Conservation (phyloP, 139 green algal genomes). For the Picochlorum costavermella region DNA sequence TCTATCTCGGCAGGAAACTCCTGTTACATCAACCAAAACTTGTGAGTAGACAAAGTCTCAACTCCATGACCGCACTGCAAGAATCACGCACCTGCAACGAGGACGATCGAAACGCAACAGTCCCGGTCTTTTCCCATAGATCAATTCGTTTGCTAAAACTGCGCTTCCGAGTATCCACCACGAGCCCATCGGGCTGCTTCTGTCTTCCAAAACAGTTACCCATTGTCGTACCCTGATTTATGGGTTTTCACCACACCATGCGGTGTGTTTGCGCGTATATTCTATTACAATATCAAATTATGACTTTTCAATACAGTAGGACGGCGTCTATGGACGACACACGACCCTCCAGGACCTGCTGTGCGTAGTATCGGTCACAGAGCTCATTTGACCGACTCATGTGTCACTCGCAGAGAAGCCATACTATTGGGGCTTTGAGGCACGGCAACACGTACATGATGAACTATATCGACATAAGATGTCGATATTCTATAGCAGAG, state of each 20-base stretch:
- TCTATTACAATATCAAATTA: not conserved
- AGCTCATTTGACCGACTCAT: too few relatives aligned
- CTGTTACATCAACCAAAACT: slow-evolving; percentile 7
- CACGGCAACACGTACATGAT: too few relatives aligned
- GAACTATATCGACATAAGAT: too few relatives aligned
- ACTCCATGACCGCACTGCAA: not conserved
- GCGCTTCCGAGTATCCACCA: not conserved
- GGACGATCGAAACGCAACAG: slow-evolving; percentile 17
- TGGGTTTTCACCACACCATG: not conserved
- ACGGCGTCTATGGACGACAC: too few relatives aligned
- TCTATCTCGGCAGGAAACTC: slow-evolving; percentile 28
- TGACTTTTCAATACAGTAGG: too few relatives aligned
- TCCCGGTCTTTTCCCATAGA: slow-evolving; percentile 30
- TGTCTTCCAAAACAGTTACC: slow-evolving; percentile 10
- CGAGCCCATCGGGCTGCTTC: not conserved
- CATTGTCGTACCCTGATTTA: not conserved
- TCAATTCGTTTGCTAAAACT: slow-evolving; percentile 12
- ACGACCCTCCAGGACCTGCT: too few relatives aligned
- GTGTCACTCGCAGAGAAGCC: too few relatives aligned
- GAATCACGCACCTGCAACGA: slow-evolving; percentile 1
- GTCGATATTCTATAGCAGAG: too few relatives aligned
- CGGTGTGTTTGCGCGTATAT: slow-evolving; percentile 1
- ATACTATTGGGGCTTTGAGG: too few relatives aligned
- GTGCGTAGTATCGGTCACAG: too few relatives aligned
- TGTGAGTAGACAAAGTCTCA: too few relatives aligned